Conservation (phyloP, 768 basidiomycete species). For the Tubosaeta sp. region DNA sequence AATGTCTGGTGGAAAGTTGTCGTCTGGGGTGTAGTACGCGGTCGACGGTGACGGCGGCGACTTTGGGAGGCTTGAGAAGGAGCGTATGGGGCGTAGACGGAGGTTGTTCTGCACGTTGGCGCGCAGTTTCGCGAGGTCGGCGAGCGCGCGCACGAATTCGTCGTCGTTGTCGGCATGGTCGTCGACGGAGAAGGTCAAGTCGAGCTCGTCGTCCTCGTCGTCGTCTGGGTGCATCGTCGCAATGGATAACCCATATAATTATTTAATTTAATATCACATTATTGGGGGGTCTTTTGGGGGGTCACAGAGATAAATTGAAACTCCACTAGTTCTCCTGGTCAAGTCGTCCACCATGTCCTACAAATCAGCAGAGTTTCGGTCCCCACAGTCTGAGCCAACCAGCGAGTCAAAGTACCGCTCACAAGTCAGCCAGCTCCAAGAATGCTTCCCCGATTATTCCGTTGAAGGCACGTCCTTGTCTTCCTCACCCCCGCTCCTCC, state of each 20-base stretch:
- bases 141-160: conserved; percentile 66
- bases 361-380: conserved; percentile 28
- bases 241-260: background rate
- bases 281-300: conserved; percentile 1
- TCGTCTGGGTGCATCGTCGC: background rate
- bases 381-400: conserved; percentile 12
- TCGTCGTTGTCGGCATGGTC: conserved; percentile 44
- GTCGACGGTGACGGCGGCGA: conserved; percentile 38
- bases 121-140: conserved; percentile 63
- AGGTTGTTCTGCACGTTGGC: conserved; percentile 73
- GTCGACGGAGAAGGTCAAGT: conserved; percentile 16
- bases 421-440: conserved; percentile 61
- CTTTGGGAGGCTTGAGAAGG: conserved; percentile 49
- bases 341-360: conserved; percentile 23
- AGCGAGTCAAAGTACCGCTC: conserved; percentile 42
- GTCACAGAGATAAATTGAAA: conserved; percentile 24
- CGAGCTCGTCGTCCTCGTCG: conserved; percentile 22
- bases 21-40: conserved; percentile 54
- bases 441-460: conserved; percentile 67
- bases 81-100: conserved; percentile 71
- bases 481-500: conserved; percentile 19
- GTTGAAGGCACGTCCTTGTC: conserved; percentile 50
- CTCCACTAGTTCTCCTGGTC: conserved; percentile 9
- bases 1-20: conserved; percentile 21
- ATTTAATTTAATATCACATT: background rate